phyloP scores from a whole-genome alignment of 306 rosid species.

The Dalbergia oliveri region DNA sequence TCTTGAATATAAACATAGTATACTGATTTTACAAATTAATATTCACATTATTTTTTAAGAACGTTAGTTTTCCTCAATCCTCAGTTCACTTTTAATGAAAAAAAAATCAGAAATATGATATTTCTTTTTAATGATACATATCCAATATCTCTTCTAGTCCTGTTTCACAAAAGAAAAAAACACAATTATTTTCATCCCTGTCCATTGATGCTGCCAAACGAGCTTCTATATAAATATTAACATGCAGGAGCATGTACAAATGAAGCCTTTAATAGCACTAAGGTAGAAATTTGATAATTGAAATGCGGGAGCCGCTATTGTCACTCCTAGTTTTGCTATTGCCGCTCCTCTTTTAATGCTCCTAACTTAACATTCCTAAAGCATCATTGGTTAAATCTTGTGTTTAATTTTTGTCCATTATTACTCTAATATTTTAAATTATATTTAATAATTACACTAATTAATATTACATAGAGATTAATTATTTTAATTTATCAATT shows the following conservation, averaged over 20 bases:
- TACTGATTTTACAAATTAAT: background rate
- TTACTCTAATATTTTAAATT: too few species aligned
- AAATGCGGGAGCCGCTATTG: too few species aligned
- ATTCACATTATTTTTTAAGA: background rate
- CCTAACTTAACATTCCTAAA: too few species aligned
- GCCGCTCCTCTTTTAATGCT: too few species aligned
- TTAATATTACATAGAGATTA: too few species aligned
- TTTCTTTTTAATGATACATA: background rate
- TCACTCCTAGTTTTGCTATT: too few species aligned
- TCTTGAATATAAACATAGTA: background rate
- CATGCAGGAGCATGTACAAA: slow-evolving; percentile 2
- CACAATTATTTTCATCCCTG: background rate
- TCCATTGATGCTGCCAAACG: slow-evolving; percentile 18
- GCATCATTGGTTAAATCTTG: too few species aligned
- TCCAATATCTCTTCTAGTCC: background rate
- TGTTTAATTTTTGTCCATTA: too few species aligned
- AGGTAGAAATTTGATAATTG: slow-evolving; percentile 11
- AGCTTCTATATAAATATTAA: slow-evolving; percentile 5
- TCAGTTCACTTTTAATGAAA: background rate
- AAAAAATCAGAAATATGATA: background rate
- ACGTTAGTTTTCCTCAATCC: background rate
- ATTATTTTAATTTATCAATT: too few species aligned
- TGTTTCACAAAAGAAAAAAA: background rate
- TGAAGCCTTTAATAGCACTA: background rate
- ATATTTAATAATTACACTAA: too few species aligned